phyloP scores from a whole-genome alignment of 2,329 filamentous ascomycete species.

The Colletotrichum falcatum region DNA sequence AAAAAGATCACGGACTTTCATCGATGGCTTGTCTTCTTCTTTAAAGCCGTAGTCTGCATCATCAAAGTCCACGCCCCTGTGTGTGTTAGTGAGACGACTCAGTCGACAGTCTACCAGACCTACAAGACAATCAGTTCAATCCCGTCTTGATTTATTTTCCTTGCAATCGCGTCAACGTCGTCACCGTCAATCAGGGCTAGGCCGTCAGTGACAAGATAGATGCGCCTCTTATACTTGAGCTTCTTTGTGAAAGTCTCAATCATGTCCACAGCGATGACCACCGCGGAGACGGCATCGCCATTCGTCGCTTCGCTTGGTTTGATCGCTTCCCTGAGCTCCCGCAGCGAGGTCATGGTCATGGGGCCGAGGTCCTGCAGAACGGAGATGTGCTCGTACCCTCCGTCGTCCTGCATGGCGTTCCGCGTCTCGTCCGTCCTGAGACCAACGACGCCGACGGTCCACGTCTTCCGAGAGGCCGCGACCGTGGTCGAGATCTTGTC shows the following conservation, averaged over 20 bases:
- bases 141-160: conserved; percentile 78
- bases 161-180: conserved; percentile 75
- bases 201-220: conserved; percentile 89
- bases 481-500: conserved; percentile 83
- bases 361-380: conserved; percentile 77
- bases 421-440: conserved; percentile 82
- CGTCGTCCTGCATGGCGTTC: conserved; percentile 75
- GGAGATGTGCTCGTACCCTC: conserved; percentile 84
- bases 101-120: conserved; percentile 51
- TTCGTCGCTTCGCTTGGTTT: conserved; percentile 74
- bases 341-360: conserved; percentile 76
- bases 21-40: conserved; percentile 82
- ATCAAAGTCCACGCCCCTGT: conserved; percentile 91
- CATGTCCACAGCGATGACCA: conserved; percentile 89
- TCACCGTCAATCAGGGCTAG: conserved; percentile 78
- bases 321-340: conserved; percentile 71
- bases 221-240: conserved; percentile 82
- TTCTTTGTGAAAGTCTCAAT: conserved; percentile 84
- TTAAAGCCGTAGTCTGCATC: conserved; percentile 90
- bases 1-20: conserved; percentile 67
- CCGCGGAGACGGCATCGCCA: conserved; percentile 89
- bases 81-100: conserved; percentile 15
- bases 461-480: conserved; percentile 73
- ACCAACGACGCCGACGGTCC: conserved; percentile 83
- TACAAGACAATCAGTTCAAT: conserved; percentile 86